Base-by-base conservation (phyloP, 1,284 basidiomycete genomes). In the Pyrrhoderma noxium region DNA sequence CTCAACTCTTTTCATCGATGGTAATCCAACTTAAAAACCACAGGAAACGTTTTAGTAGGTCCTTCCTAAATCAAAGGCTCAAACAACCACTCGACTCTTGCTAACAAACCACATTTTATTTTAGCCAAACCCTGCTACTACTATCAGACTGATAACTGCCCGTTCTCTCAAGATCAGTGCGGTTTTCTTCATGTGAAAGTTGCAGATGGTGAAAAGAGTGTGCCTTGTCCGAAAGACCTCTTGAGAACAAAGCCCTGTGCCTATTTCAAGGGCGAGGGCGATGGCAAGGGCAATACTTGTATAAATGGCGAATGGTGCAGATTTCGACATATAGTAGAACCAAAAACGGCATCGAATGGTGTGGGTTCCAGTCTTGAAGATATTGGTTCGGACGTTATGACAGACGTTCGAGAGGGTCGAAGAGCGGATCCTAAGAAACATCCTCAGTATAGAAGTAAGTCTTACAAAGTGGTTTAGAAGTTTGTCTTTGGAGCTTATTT, bases 61-160 rank as follows among this genome's bases (percentile, higher is more conserved):
- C 4, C 36, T 16, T 31, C 22, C 8, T n/a, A n/a, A n/a, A n/a
- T n/a, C n/a, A n/a, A n/a, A n/a, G n/a, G n/a, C n/a, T n/a, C n/a
- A n/a, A n/a, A n/a, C 46, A 4, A 23, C 11, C 8, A 13, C 31
- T 16, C 21, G 19, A n/a, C 19, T 16, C 3, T 25, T 35, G n/a
- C 31, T 5, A 22, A 27, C 40, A 18, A 9, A 22, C 18, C 14
- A 9, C 4, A 25, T 27, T 11, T 27, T 16, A 11, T 22, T 0
- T 8, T 50, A 62, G 61, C 60, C 7, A 61, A 61, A 46, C 60
- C 55, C 3, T 62, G 61, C 43, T 49, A 55, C 31, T 60, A 56
- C 50, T 61, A 52, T 22, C 60, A 60, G 49, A 57, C 52, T 19
- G 55, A 54, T 19, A 23, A 36, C n/a, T 61, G 61, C 39, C 54